Percentiles rank a stretch among this genome's conserved stretches.
Conservation (phyloP, 192 early-diverging fungal genomes). For the Umbelopsis ramanniana region DNA sequence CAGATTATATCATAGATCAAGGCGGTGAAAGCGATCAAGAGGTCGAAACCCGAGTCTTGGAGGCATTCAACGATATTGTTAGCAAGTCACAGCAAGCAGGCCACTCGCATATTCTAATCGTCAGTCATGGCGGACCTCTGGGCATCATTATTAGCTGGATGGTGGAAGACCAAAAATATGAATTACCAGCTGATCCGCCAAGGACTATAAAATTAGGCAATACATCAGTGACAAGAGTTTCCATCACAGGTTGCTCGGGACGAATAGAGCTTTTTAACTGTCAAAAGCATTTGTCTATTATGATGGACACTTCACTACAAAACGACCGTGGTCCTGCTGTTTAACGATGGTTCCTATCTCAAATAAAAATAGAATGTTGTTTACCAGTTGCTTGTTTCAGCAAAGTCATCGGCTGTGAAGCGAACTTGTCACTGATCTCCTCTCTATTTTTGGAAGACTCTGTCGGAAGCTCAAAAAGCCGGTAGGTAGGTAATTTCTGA, state of each 20-base stretch:
- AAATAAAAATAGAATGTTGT: neutral
- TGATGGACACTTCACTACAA: neutral
- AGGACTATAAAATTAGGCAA: neutral
- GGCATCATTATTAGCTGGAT: neutral
- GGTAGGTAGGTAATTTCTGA: neutral
- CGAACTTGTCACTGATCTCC: neutral
- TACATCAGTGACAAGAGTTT: neutral
- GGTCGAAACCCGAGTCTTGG: slow-evolving; percentile 8
- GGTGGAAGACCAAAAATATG: neutral
- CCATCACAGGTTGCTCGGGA: neutral
- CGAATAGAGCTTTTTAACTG: slow-evolving; percentile 6
- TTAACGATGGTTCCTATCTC: neutral
- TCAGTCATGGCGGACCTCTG: slow-evolving; percentile 37
- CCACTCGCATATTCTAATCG: slow-evolving; percentile 25
- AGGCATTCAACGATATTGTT: slow-evolving; percentile 19
- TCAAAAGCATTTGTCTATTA: neutral
- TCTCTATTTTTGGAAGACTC: neutral
- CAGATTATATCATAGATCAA: slow-evolving; percentile 10
- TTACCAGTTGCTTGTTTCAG: neutral
- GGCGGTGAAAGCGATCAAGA: slow-evolving; percentile 27
- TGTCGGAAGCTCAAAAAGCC: neutral
- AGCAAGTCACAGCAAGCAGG: slow-evolving; percentile 16
- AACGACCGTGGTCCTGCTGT: slow-evolving; percentile 6
- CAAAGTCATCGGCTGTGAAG: neutral
- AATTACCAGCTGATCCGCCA: neutral